phyloP scores from a whole-genome alignment of 164 flowering plant genomes.

The Cinnamomum chago region DNA sequence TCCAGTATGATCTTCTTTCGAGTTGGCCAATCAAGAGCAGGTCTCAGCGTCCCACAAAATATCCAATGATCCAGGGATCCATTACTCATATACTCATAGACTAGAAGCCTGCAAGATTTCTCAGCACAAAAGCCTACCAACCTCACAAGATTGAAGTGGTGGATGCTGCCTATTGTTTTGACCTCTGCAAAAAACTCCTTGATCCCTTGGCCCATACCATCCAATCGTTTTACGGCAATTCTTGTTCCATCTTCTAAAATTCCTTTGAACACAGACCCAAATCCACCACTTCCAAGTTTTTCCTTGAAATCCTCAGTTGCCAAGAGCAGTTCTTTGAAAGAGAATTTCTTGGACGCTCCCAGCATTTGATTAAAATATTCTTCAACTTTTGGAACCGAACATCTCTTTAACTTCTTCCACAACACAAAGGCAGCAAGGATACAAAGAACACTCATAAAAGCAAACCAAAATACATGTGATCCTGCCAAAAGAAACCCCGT shows the following conservation, averaged over 20 bases:
- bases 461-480: too few species aligned
- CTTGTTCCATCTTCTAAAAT: conserved; percentile 6
- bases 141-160: conserved; percentile 14
- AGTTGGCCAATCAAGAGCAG: conserved; percentile 9
- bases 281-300: conserved; percentile 14
- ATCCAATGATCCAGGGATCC: conserved; percentile 13
- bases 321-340: not conserved
- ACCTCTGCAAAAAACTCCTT: conserved; percentile 13
- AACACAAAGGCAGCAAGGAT: too few species aligned
- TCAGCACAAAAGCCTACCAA: conserved; percentile 12
- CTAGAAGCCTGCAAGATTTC: conserved; percentile 8
- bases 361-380: conserved; percentile 17
- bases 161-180: conserved; percentile 8
- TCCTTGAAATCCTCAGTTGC: not conserved
- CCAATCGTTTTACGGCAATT: conserved; percentile 13
- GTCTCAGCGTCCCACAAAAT: not conserved
- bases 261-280: conserved; percentile 14
- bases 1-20: not conserved
- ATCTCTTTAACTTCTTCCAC: not conserved
- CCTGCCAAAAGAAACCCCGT: too few species aligned
- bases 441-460: too few species aligned
- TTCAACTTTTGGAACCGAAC: not conserved
- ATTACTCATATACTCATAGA: conserved; percentile 15
- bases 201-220: conserved; percentile 7
- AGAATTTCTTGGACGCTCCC: conserved; percentile 12